A percentile compares a stretch with the other conserved stretches of the same genome.
These are phyloP conservation scores for Daedalea quercina DNA, from an alignment of 768 basidiomycete species.

Conservation along the genomic window DNA sequence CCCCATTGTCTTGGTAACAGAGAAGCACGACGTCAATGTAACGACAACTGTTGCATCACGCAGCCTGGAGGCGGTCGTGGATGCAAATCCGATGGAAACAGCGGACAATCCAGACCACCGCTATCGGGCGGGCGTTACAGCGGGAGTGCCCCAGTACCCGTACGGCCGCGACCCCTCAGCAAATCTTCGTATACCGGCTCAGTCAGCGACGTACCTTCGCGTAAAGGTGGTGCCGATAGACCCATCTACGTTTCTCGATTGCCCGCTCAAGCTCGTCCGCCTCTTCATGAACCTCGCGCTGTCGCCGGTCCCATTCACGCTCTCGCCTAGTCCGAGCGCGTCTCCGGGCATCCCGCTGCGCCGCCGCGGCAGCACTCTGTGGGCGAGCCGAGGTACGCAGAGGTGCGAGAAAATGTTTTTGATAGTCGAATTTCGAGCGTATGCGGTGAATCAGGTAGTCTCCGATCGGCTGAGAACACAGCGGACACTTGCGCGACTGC, in stretches of 20 bases:
- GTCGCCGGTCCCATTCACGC: slow-evolving; percentile 51
- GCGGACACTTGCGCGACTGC: slow-evolving; percentile 73
- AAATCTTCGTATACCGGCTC: background rate
- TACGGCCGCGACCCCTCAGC: too few species aligned
- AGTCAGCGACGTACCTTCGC: slow-evolving; percentile 58
- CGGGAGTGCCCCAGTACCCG: too few species aligned
- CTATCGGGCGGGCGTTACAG: too few species aligned
- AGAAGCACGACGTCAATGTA: too few species aligned
- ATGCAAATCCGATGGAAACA: too few species aligned
- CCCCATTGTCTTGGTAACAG: too few species aligned
- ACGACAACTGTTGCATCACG: too few species aligned
- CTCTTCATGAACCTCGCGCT: slow-evolving; percentile 44
- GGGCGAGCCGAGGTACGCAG: slow-evolving; percentile 45
- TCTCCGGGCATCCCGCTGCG: slow-evolving; percentile 23
- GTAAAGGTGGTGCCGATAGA: slow-evolving; percentile 75
- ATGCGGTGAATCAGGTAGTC: slow-evolving; percentile 76
- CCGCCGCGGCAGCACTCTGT: slow-evolving; percentile 23
- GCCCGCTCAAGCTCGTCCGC: slow-evolving; percentile 71
- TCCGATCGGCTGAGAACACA: slow-evolving; percentile 64
- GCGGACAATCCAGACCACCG: too few species aligned
- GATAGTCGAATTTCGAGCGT: slow-evolving; percentile 72
- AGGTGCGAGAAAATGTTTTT: slow-evolving; percentile 73
- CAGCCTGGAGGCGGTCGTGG: too few species aligned
- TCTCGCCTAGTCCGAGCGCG: slow-evolving; percentile 31
- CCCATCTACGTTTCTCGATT: slow-evolving; percentile 65